Percentiles rank a stretch among this genome's conserved stretches.
Conservation (phyloP, 116 monocot species). For the Phalaenopsis hybrid region DNA sequence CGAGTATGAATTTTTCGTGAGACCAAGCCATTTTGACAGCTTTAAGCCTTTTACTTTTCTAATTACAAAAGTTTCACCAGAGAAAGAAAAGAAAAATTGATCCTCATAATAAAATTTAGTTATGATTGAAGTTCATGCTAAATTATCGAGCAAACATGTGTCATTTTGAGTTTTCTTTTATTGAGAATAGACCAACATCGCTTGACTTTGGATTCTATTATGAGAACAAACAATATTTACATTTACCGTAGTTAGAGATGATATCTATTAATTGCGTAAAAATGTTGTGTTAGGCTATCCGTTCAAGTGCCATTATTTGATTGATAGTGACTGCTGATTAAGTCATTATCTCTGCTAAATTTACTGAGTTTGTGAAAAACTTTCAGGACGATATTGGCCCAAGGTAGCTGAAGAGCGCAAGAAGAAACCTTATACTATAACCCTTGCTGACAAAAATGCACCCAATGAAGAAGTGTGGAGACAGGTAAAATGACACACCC, state of each 20-base stretch:
- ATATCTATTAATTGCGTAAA: background rate
- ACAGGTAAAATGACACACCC: constrained; percentile 36
- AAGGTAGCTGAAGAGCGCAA: constrained; percentile 82
- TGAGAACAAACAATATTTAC: background rate
- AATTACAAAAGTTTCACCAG: no score
- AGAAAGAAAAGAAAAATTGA: no score
- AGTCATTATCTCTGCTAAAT: background rate
- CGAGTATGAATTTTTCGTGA: no score
- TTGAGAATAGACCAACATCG: no score
- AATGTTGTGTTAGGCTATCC: background rate
- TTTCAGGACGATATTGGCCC: constrained; percentile 93
- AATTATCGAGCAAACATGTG: no score
- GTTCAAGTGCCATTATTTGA: background rate
- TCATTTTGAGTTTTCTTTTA: no score
- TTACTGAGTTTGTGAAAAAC: background rate
- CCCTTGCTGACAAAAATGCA: constrained; percentile 99
- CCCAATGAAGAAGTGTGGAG: constrained; percentile 99
- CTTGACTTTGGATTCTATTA: no score
- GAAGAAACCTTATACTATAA: constrained; percentile 73
- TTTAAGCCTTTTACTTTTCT: no score
- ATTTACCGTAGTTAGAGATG: background rate
- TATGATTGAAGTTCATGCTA: no score
- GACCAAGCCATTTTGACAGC: no score
- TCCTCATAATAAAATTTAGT: no score
- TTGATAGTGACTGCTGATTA: background rate